These are phyloP conservation scores for Penicilliopsis zonata DNA, from an alignment of 495 filamentous ascomycete genomes.

Conservation along the genomic window DNA sequence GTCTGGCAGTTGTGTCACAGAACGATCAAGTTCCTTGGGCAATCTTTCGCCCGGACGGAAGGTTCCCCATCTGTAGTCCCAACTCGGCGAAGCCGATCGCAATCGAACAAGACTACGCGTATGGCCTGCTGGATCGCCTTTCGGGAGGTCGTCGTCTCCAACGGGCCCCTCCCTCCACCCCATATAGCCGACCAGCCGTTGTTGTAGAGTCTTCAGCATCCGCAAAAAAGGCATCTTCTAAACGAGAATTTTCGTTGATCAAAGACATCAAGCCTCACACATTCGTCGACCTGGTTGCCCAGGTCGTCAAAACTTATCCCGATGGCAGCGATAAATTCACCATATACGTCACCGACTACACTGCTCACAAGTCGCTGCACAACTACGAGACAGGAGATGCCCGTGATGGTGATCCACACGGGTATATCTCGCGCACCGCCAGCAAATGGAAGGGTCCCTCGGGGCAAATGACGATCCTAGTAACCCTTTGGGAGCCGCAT, in stretches of 20 bases:
- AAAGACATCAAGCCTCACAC: conserved; percentile 43
- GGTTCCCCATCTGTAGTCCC: conserved; percentile 19
- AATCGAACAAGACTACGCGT: neutral
- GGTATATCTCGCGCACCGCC: conserved; percentile 22
- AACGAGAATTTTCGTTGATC: conserved; percentile 48
- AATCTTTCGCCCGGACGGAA: conserved; percentile 15
- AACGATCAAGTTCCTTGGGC: conserved; percentile 20
- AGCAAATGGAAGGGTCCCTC: conserved; percentile 66
- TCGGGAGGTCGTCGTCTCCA: too few relatives aligned
- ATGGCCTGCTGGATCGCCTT: neutral
- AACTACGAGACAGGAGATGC: conserved; percentile 37
- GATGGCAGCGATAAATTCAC: conserved; percentile 35
- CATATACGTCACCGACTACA: conserved; percentile 83
- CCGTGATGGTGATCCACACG: conserved; percentile 35
- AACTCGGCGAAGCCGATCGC: conserved; percentile 11
- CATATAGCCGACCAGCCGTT: too few relatives aligned
- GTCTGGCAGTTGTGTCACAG: conserved; percentile 19
- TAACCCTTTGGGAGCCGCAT: conserved; percentile 64
- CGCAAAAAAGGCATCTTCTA: conserved; percentile 13
- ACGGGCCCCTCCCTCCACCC: too few relatives aligned
- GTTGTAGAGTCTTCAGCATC: too few relatives aligned
- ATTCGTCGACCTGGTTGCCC: conserved; percentile 63
- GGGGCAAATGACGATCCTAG: conserved; percentile 59
- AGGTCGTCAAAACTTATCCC: conserved; percentile 57
- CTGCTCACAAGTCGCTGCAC: conserved; percentile 49